Evolutionary conservation across 306 rosid species (phyloP).

Genomic region (Mimosa bimucronata): DNA sequence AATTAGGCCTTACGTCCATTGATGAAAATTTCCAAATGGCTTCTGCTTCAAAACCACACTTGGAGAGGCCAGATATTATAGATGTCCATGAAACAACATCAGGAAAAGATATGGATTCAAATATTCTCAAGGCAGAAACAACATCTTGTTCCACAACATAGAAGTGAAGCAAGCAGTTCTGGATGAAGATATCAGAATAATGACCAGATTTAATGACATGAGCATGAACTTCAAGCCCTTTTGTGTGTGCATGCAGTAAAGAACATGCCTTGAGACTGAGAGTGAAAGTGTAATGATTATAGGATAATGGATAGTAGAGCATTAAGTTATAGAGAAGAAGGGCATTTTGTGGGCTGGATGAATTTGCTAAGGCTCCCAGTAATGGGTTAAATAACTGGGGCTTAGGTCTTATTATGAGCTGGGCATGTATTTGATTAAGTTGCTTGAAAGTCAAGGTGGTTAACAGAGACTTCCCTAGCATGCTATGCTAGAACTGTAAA

Average conservation of each 20-base stretch:
- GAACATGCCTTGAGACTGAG: conserved; percentile 65
- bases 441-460: conserved; percentile 34
- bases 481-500: neutral
- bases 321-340: conserved; percentile 71
- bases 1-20: conserved; percentile 64
- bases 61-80: conserved; percentile 66
- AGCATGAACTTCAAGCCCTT: conserved; percentile 74
- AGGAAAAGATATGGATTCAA: conserved; percentile 49
- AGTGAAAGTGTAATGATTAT: conserved; percentile 80
- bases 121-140: conserved; percentile 54
- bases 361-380: conserved; percentile 45
- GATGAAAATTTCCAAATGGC: conserved; percentile 55
- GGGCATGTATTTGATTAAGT: conserved; percentile 52
- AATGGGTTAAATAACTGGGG: conserved; percentile 56
- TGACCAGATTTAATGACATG: conserved; percentile 65
- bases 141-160: conserved; percentile 50
- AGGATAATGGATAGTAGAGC: conserved; percentile 56
- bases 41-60: conserved; percentile 64
- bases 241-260: conserved; percentile 47
- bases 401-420: conserved; percentile 56
- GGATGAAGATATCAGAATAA: conserved; percentile 60
- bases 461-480: neutral
- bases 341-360: conserved; percentile 52
- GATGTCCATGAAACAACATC: conserved; percentile 88
- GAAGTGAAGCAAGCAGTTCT: conserved; percentile 69